A percentile compares a stretch with the other conserved stretches of the same genome.
Evolutionary conservation across 1,284 basidiomycete species (phyloP).

Genomic region (Psilocybe mexicana): DNA sequence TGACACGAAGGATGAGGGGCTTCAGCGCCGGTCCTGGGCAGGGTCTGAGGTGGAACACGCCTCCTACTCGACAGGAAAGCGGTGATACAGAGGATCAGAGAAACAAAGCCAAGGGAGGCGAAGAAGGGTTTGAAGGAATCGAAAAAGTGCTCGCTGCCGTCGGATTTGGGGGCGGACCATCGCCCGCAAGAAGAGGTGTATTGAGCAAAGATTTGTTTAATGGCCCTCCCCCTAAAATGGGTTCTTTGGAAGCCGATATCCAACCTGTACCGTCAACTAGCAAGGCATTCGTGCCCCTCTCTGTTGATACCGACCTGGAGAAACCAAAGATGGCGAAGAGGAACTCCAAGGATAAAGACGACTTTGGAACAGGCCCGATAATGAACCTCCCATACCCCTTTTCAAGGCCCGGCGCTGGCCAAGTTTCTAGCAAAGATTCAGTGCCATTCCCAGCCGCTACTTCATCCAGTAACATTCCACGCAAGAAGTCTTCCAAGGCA

Average conservation of each 20-base stretch:
- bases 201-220: constrained; percentile 65
- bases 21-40: constrained; percentile 23
- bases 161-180: constrained; percentile 53
- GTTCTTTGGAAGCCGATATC: constrained; percentile 19
- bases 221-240: constrained; percentile 38
- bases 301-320: constrained; percentile 10
- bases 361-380: constrained; percentile 34
- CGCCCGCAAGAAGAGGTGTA: constrained; percentile 53
- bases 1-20: constrained; percentile 37
- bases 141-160: constrained; percentile 71
- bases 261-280: constrained; percentile 18
- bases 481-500: constrained; percentile 27
- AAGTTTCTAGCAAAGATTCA: constrained; percentile 44
- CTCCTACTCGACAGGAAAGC: neutral
- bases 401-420: constrained; percentile 22
- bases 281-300: neutral
- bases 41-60: constrained; percentile 17
- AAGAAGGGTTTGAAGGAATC: constrained; percentile 51
- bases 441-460: constrained; percentile 60
- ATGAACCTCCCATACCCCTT: constrained; percentile 25
- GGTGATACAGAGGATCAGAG: constrained; percentile 21
- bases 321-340: constrained; percentile 23
- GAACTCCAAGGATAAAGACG: constrained; percentile 28
- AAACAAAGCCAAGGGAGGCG: constrained; percentile 4
- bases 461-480: neutral